phyloP scores from a whole-genome alignment of 176 grass and related monocot genomes.

The Carex pumila region DNA sequence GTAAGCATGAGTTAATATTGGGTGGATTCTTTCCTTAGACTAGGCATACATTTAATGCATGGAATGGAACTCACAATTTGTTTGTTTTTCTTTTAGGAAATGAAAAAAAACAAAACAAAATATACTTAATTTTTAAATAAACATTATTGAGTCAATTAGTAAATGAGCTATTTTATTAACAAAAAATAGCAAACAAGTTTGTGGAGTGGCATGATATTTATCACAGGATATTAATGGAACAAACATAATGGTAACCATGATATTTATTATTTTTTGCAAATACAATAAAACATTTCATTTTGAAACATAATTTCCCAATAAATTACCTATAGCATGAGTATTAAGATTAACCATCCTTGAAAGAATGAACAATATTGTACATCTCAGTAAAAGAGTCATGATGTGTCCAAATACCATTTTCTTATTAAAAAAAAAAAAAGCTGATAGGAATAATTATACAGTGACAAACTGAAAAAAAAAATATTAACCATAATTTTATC shows the following conservation, averaged over 20 bases:
- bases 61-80: not conserved
- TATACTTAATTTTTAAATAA: not conserved
- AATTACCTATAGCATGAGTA: not conserved
- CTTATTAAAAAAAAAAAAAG: not conserved
- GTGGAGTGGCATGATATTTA: not conserved
- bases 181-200: not conserved
- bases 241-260: not conserved
- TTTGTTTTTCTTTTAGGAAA: not conserved
- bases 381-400: not conserved
- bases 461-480: not conserved
- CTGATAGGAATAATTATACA: not conserved
- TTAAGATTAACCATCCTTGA: not conserved
- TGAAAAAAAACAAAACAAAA: not conserved
- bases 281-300: not conserved
- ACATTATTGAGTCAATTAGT: not conserved
- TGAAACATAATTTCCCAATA: not conserved
- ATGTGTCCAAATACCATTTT: not conserved
- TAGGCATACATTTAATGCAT: not conserved
- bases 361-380: no score
- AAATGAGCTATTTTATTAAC: not conserved
- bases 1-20: not conserved
- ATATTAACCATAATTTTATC: not conserved
- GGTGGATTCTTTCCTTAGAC: not conserved
- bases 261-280: not conserved
- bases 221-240: not conserved